phyloP scores from a whole-genome alignment of 192 early-diverging fungal species.

The Coemansia sp. region DNA sequence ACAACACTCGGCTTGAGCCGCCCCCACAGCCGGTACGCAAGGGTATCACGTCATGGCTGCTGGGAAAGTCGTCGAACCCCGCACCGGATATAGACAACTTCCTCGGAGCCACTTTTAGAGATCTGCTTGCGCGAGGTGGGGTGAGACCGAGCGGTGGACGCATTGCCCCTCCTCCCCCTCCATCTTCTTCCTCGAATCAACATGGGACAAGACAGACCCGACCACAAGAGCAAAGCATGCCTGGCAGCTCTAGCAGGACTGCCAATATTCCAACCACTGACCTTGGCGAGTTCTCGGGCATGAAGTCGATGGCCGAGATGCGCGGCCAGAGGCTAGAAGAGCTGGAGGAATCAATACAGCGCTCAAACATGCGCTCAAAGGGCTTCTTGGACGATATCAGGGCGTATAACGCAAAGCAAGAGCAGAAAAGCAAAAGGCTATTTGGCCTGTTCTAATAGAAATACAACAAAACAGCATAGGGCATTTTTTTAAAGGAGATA shows the following conservation, averaged over 20 bases:
- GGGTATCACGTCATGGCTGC: slow-evolving; percentile 42
- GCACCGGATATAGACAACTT: slow-evolving; percentile 27
- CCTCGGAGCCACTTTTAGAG: slow-evolving; percentile 23
- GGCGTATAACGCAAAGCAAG: slow-evolving; percentile 42
- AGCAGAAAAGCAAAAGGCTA: slow-evolving; percentile 19
- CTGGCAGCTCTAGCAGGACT: not conserved
- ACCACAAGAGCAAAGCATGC: not conserved
- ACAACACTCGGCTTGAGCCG: slow-evolving; percentile 2
- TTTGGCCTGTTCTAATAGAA: slow-evolving; percentile 32
- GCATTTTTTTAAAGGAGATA: too few relatives aligned
- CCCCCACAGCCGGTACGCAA: slow-evolving; percentile 31
- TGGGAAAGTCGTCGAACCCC: slow-evolving; percentile 29
- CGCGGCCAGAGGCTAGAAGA: slow-evolving; percentile 38
- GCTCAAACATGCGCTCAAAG: slow-evolving; percentile 14
- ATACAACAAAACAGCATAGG: slow-evolving; percentile 1
- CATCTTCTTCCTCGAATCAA: not conserved
- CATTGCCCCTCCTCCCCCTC: not conserved
- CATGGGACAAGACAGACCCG: not conserved
- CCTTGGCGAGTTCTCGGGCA: slow-evolving; percentile 7
- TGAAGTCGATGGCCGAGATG: slow-evolving; percentile 26
- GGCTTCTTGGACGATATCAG: slow-evolving; percentile 33
- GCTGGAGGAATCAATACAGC: slow-evolving; percentile 13
- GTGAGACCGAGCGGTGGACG: slow-evolving; percentile 12
- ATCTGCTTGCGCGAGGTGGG: slow-evolving; percentile 23
- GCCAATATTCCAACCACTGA: not conserved